Percentiles rank a stretch among this genome's conserved stretches.
phyloP scores from a whole-genome alignment of 345 rosid species.

The Boechera retrofracta region DNA sequence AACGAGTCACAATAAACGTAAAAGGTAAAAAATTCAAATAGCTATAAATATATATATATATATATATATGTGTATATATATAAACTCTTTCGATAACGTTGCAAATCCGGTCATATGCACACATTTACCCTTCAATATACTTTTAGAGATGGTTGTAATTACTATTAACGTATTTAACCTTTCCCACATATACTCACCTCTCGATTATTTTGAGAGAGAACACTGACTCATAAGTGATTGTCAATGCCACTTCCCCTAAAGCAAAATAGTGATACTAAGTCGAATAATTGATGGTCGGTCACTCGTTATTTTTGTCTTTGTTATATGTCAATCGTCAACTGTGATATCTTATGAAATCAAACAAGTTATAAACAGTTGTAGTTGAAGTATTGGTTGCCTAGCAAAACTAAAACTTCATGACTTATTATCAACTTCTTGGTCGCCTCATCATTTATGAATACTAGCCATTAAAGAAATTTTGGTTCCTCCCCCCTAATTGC shows the following conservation, averaged over 20 bases:
- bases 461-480: background rate
- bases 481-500: background rate
- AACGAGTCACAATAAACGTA: no score
- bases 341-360: background rate
- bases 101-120: no score
- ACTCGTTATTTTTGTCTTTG: conserved; percentile 17
- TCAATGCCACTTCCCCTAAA: conserved; percentile 1
- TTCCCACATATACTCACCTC: no score
- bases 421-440: background rate
- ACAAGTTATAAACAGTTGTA: conserved; percentile 3
- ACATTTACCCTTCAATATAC: no score
- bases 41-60: no score
- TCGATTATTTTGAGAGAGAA: no score
- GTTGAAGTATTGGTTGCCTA: background rate
- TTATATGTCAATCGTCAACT: conserved; percentile 9
- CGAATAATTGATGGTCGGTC: conserved; percentile 9
- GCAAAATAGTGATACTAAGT: background rate
- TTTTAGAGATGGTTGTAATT: no score
- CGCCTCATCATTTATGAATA: conserved; percentile 3
- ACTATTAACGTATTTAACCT: no score
- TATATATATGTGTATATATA: accelerated
- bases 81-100: no score
- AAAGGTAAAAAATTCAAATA: no score
- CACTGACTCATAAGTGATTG: background rate
- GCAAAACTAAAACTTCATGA: background rate